Evolutionary conservation across 108 stramenopile genomes (phyloP).

Genomic region (Skeletonema costatum): DNA sequence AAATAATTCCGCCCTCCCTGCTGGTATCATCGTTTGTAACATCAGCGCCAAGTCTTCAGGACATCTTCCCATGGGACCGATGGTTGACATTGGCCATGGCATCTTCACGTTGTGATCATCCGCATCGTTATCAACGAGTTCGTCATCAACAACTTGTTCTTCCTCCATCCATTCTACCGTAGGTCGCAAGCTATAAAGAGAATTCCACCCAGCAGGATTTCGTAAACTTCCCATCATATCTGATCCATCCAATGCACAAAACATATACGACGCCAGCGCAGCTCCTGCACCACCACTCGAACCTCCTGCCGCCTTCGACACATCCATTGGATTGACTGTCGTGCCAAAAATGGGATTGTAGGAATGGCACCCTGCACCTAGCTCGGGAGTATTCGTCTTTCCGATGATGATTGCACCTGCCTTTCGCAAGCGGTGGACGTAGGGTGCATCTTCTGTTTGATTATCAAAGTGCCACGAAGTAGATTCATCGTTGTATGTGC

Average conservation of each 20-base stretch:
- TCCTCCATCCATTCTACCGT: constrained; percentile 54
- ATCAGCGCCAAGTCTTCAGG: constrained; percentile 55
- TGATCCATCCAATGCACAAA: constrained; percentile 53
- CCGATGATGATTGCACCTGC: constrained; percentile 41
- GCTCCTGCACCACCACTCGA: constrained; percentile 66
- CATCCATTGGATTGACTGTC: constrained; percentile 53
- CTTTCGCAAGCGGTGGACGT: constrained; percentile 28
- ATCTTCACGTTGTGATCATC: background rate
- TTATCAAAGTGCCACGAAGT: constrained; percentile 1
- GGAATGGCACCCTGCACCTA: constrained; percentile 39
- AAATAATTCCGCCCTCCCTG: constrained; percentile 16
- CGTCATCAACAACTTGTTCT: background rate
- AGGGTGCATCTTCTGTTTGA: constrained; percentile 33
- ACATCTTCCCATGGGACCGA: constrained; percentile 61
- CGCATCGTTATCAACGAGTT: background rate
- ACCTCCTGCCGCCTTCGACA: constrained; percentile 49
- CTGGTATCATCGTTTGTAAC: constrained; percentile 50
- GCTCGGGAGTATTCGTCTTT: constrained; percentile 40
- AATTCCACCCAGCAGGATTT: constrained; percentile 71
- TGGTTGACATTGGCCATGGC: constrained; percentile 55
- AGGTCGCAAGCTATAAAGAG: constrained; percentile 59
- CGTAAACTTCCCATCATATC: constrained; percentile 68
- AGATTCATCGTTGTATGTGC: background rate
- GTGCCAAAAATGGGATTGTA: constrained; percentile 55
- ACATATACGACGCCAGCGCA: constrained; percentile 52